A percentile compares a stretch with the other conserved stretches of the same genome.
phyloP scores from a whole-genome alignment of 495 filamentous ascomycete genomes.

The Penicillium arizonense region DNA sequence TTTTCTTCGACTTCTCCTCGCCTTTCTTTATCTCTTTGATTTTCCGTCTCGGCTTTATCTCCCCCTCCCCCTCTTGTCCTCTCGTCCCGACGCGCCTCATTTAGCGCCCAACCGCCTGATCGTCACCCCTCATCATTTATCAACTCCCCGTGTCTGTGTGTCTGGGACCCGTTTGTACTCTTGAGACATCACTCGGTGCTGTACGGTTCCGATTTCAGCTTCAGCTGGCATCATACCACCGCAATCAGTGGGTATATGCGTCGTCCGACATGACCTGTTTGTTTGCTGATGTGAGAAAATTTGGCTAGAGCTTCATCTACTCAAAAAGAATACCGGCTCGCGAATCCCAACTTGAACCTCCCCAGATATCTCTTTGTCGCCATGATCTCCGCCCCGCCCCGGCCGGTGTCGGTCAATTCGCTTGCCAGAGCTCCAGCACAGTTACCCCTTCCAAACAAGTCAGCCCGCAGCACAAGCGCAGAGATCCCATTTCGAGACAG shows the following conservation, averaged over 20 bases:
- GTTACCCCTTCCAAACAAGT: constrained; percentile 17
- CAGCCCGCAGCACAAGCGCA: constrained; percentile 27
- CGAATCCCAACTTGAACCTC: no score
- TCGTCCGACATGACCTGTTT: neutral
- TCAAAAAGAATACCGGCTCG: neutral
- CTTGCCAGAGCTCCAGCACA: constrained; percentile 19
- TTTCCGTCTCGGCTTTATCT: no score
- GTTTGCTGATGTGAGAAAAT: neutral
- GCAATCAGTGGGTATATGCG: neutral
- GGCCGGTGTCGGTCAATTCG: constrained; percentile 37
- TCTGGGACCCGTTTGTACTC: no score
- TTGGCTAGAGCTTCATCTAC: neutral
- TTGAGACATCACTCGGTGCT: no score
- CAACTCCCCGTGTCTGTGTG: no score
- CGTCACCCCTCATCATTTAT: neutral
- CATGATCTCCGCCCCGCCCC: constrained; percentile 36
- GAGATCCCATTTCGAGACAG: constrained; percentile 24
- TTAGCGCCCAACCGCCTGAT: constrained; percentile 5
- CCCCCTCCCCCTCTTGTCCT: neutral
- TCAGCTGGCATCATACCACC: neutral
- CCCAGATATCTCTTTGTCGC: neutral
- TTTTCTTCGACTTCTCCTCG: neutral
- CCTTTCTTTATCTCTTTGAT: neutral
- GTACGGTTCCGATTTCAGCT: neutral
- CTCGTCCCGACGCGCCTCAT: neutral